phyloP scores from a whole-genome alignment of 345 rosid species.

The Capsella bursapastoris region DNA sequence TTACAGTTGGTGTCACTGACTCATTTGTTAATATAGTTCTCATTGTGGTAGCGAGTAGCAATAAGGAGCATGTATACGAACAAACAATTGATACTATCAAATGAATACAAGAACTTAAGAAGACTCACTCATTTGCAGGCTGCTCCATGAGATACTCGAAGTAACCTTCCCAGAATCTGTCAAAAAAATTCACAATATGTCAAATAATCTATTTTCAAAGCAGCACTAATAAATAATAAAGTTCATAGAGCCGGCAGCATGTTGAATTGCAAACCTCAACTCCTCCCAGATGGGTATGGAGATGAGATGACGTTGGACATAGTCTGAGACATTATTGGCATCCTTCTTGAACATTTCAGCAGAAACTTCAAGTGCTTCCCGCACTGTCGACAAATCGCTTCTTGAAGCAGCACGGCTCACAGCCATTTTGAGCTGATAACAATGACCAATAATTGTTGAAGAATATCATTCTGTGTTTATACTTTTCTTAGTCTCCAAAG shows the following conservation, averaged over 20 bases:
- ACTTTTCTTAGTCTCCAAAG: not conserved
- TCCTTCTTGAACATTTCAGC: slow-evolving; percentile 98
- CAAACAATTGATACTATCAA: slow-evolving; percentile 30
- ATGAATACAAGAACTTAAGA: slow-evolving; percentile 29
- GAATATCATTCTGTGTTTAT: not conserved
- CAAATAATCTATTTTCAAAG: slow-evolving; percentile 26
- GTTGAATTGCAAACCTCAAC: slow-evolving; percentile 55
- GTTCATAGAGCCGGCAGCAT: slow-evolving; percentile 12
- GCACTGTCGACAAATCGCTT: slow-evolving; percentile 84
- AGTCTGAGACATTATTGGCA: slow-evolving; percentile 86
- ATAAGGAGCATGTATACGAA: slow-evolving; percentile 7
- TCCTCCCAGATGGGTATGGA: slow-evolving; percentile 98
- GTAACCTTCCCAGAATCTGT: slow-evolving; percentile 99
- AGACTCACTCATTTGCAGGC: slow-evolving; percentile 80
- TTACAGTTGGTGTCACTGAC: not conserved
- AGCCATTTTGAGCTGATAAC: slow-evolving; percentile 88
- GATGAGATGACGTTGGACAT: slow-evolving; percentile 91
- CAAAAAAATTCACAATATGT: slow-evolving; percentile 17
- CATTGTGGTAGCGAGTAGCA: not conserved
- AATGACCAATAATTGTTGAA: slow-evolving; percentile 22
- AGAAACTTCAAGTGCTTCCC: slow-evolving; percentile 97
- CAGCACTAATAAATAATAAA: not conserved
- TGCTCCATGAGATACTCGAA: slow-evolving; percentile 91
- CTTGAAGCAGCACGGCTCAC: slow-evolving; percentile 91
- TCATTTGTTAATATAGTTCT: slow-evolving; percentile 10